Base-by-base conservation (phyloP, 805 yeast genomes). In the Teunomyces funiuensis region DNA sequence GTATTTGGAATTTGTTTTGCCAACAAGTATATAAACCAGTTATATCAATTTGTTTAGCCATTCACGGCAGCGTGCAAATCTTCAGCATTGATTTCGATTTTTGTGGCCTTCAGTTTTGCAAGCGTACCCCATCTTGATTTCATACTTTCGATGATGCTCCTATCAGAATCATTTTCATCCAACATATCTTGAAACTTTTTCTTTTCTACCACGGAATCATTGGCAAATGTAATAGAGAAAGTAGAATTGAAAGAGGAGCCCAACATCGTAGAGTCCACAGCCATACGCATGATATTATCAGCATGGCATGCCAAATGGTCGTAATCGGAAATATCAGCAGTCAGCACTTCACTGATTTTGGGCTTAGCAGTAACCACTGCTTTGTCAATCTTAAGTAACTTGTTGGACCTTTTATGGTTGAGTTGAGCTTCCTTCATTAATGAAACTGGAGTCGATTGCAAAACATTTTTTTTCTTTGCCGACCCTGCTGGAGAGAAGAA, bases 291-390 rank as follows among this genome's bases (percentile, higher is more conserved):
- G 41, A 71, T 71, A 41, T 66, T 68, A 37, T 69, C 70, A 2
- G 76, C 76, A 45, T 71, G 76, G 40, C 74, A 71, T 5, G 76
- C 76, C 44, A 71, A 60, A 15, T 62, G 62, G 47, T 71, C 76
- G 23, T 55, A 54, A 36, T 57, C 62, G 2, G 64, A 53, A 13
- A 50, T 55, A 15, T 60, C 64, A 1, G 22, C 42, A 2, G 38
- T 31, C 5, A 28, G 31, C 14, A 19, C 43, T 33, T 42, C 36
- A 16, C 14, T 26, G 6, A 17, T 25, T 27, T 23, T 31, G n/a
- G 41, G 36, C 15, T 38, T 38, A 11, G 33, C 5, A 10, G 37
- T 10, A 4, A 18, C 13, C 9, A 20, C 27, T 2, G 47, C 47
- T 19, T 36, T 34, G 6, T 41, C 43, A 7, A 33, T 37, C 19